phyloP scores from a whole-genome alignment of 352 stramenopile species.

The Pythium oligandrum region DNA sequence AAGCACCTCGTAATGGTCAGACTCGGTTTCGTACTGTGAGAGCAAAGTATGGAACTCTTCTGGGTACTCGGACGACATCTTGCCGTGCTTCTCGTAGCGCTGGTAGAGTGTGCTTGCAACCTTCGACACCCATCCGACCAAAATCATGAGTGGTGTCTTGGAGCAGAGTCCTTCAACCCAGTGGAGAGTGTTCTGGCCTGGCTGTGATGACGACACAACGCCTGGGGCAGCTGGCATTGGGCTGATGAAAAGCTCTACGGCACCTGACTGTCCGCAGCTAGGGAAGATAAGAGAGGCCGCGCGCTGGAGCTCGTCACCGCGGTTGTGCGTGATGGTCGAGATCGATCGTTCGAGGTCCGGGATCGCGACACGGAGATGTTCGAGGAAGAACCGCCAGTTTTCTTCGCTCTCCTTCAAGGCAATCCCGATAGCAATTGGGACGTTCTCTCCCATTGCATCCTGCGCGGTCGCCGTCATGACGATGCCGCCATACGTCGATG shows the following conservation, averaged over 20 bases:
- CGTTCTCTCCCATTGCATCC: conserved; percentile 73
- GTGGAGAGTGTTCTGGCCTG: conserved; percentile 25
- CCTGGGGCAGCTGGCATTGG: conserved; percentile 5
- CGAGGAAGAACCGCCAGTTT: conserved; percentile 67
- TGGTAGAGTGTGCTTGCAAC: conserved; percentile 71
- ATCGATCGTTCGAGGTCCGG: conserved; percentile 45
- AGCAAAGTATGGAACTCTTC: conserved; percentile 65
- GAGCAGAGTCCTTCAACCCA: conserved; percentile 61
- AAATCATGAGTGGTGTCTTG: conserved; percentile 74
- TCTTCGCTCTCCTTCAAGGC: conserved; percentile 43
- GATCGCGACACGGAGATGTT: conserved; percentile 48
- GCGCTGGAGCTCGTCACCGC: conserved; percentile 43
- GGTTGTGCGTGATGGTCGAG: conserved; percentile 64
- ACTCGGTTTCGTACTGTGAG: conserved; percentile 56
- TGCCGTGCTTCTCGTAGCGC: conserved; percentile 64
- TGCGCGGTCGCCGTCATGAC: conserved; percentile 68
- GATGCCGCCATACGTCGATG: conserved; percentile 57
- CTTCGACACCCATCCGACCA: conserved; percentile 78
- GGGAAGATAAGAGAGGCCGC: conserved; percentile 42
- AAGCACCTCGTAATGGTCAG: conserved; percentile 55
- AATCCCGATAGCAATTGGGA: conserved; percentile 60
- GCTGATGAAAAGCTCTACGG: conserved; percentile 51
- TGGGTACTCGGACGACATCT: conserved; percentile 71
- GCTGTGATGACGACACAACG: not conserved
- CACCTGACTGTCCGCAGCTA: conserved; percentile 47